Base-by-base conservation (phyloP, 441 rosid species). In the Syzygium syzygioides region DNA sequence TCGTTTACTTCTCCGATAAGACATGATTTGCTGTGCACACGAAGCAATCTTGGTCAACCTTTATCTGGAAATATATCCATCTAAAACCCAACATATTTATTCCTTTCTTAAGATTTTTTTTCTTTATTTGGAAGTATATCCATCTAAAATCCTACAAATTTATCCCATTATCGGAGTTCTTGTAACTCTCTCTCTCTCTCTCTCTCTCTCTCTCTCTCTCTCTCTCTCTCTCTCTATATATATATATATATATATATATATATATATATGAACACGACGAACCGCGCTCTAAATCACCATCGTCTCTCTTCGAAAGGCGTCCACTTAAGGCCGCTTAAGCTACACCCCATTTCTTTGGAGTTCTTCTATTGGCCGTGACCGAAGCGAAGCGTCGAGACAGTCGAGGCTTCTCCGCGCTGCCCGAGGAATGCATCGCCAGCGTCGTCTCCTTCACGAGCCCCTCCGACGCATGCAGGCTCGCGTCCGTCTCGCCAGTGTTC, bases 401-500 rank as follows among this genome's bases (percentile, higher is more conserved):
- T 26, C 32, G 50, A 9, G 88, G 23, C 55, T 28, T 88, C 68
- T 53, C 57, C 17, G 86, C 7, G 19, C 68, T 88, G 86, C 87
- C 88, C 20, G 90, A 86, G 9, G 88, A 30, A 20, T 85, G 85
- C 62, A 50, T 68, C 28, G 87, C 87, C n/a, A 32, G 17, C 41
- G 76, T 76, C 66, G 32, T 71, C 14, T 86, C 90, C 53, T 56
- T 86, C 55, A 86, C 86, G 19, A 66, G 45, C 48, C 88, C 90
- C 23, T 88, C 55, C 7, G 90, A 88, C 19, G 88, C 88, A 18
- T 89, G 90, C 85, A 57, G 87, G 60, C 80, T 89, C 12, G 13
- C 76, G 25, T 56, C 50, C 59, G 88, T 71, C 48, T 89, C 88
- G 13, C 71, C 86, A 25, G 20, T 30, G 50, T 68, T 89, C 71